phyloP scores from a whole-genome alignment of 2,329 filamentous ascomycete species.

The Sclerotinia minor region DNA sequence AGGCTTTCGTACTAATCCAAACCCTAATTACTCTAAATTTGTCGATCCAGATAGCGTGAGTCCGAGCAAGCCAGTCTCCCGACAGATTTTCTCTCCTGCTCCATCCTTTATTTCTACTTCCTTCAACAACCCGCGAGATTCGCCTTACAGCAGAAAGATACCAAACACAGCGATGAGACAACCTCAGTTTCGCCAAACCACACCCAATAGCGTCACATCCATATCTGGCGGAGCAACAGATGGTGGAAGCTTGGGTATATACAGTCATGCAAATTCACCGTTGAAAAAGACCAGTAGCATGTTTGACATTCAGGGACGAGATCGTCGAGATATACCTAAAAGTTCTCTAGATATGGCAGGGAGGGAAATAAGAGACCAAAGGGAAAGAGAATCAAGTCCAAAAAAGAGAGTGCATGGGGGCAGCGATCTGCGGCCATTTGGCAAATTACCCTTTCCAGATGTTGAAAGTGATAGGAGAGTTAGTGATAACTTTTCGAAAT shows the following conservation, averaged over 20 bases:
- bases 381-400: conserved; percentile 38
- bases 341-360: conserved; percentile 62
- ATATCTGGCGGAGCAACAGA: conserved; percentile 47
- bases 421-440: conserved; percentile 18
- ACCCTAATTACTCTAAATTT: conserved; percentile 74
- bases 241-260: conserved; percentile 79
- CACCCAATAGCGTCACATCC: conserved; percentile 38
- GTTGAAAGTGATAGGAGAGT: conserved; percentile 31
- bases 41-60: conserved; percentile 63
- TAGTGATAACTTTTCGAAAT: conserved; percentile 30
- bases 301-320: conserved; percentile 53
- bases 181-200: conserved; percentile 52
- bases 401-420: conserved; percentile 35
- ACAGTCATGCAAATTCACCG: conserved; percentile 77
- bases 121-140: conserved; percentile 40
- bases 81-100: conserved; percentile 41
- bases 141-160: conserved; percentile 44
- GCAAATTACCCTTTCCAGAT: conserved; percentile 27
- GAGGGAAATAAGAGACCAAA: conserved; percentile 38
- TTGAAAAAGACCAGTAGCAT: conserved; percentile 73
- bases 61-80: conserved; percentile 36
- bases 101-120: conserved; percentile 41
- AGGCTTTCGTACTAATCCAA: conserved; percentile 78
- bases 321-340: conserved; percentile 50
- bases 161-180: conserved; percentile 51